Evolutionary conservation across 441 rosid genomes (phyloP).

Genomic region (Kokia cookei): DNA sequence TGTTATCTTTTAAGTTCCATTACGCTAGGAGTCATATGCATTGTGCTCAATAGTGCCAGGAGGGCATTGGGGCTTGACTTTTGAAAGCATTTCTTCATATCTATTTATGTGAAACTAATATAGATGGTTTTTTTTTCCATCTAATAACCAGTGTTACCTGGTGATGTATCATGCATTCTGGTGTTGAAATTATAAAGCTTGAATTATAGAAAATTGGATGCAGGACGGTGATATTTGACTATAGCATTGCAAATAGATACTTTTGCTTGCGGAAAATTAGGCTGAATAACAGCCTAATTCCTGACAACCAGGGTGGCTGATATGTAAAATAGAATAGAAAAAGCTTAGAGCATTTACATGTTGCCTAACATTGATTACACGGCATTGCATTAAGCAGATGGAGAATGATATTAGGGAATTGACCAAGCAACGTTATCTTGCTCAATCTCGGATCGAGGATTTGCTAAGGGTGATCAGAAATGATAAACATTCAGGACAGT

Average conservation of each 20-base stretch:
- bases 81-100: no score
- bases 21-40: not conserved
- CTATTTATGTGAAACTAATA: no score
- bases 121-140: no score
- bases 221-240: not conserved
- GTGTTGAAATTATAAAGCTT: not conserved
- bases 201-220: not conserved
- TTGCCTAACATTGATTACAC: constrained; percentile 3
- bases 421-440: constrained; percentile 74
- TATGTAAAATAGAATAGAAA: not conserved
- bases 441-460: constrained; percentile 77
- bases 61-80: no score
- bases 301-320: not conserved
- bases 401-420: constrained; percentile 72
- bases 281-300: not conserved
- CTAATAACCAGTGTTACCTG: not conserved
- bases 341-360: not conserved
- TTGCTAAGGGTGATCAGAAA: constrained; percentile 51
- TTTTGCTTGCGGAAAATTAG: not conserved
- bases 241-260: not conserved
- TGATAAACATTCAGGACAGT: constrained; percentile 43
- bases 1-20: not conserved
- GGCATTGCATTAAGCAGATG: constrained; percentile 48
- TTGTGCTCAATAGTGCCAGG: not conserved
- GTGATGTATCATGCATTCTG: not conserved